These are phyloP conservation scores for Daldinia concentrica DNA, from an alignment of 495 filamentous ascomycete genomes.

Conservation along the genomic window DNA sequence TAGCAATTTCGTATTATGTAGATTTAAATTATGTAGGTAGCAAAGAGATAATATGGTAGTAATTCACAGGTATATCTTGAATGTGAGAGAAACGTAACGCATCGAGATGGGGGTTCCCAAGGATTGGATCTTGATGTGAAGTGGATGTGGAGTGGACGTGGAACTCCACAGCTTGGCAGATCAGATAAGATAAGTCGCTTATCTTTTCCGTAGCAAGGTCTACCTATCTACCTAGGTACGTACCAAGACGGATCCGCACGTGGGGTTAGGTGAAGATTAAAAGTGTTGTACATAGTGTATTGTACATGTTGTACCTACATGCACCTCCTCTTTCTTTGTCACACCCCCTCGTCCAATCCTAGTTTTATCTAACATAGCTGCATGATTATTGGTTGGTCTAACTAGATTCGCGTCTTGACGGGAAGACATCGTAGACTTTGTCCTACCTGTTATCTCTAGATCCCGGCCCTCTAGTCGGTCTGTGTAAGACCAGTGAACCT, in stretches of 20 bases:
- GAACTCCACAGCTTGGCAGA: neutral
- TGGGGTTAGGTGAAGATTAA: neutral
- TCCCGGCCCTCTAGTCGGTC: constrained; percentile 5
- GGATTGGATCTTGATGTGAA: neutral
- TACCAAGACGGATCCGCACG: neutral
- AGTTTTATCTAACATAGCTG: neutral
- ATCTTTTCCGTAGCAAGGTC: neutral
- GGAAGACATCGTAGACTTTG: neutral
- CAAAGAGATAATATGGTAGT: neutral
- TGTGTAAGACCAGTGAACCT: neutral
- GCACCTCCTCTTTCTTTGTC: neutral
- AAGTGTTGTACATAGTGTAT: no score
- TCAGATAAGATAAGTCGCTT: neutral
- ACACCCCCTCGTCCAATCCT: neutral
- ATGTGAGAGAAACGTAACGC: neutral
- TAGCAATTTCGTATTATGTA: neutral
- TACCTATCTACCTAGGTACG: neutral
- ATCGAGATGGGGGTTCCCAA: neutral
- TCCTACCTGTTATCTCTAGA: constrained; percentile 28
- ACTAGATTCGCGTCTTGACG: constrained; percentile 1
- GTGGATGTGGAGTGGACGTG: neutral
- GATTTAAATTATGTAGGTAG: neutral
- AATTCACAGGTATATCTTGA: neutral
- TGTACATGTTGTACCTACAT: neutral
- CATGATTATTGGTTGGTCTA: constrained; percentile 4